Base-by-base conservation (phyloP, 768 basidiomycete genomes). In the Termitomyces sp. region DNA sequence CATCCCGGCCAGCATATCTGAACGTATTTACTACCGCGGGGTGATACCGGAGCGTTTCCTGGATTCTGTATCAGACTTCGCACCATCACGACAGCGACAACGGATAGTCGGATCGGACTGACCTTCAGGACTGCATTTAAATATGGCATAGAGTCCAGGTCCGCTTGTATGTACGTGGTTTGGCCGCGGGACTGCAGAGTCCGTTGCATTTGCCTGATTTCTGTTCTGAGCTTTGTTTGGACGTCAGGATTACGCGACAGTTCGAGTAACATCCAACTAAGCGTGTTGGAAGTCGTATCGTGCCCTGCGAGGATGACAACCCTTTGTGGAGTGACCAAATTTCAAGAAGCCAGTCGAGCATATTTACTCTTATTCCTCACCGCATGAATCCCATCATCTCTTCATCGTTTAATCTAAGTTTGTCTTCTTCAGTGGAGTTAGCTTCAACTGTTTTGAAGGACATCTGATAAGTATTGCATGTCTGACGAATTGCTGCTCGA, bases 261-360 rank as follows among this genome's bases (percentile, higher is more conserved):
- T 59, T 86, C 83, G 53, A 86, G 74, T 13, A 90, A 68, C 6
- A 79, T 76, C 84, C 86, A 92, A 53, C 74, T 75, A 48, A 87
- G 60, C 0, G 79, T 76, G 57, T 77, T 82, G 0, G 86, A 76
- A 13, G 82, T 84, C 7, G 84, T 85, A 64, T 86, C 86, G 63
- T 87, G 79, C 1, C 81, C 83, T 5, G 80, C 79, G 31, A 81
- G 58, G 31, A 81, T 69, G 16, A 82, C 72, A 1, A 76, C 77
- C 46, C 87, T 88, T 68, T 63, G 34, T 78, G 71, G 29, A 82
- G 69, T 53, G 68, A 39, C 16, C 20, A 16, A 47, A 20, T 16
- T 46, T 55, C 34, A 55, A 39, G 37, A 46, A 4, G 22, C 26
- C 10, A 12, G 26, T 43, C 41, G 10, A 22, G 32, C 8, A 4